Percentiles rank a stretch among this genome's conserved stretches.
Conservation (phyloP, 2,329 filamentous ascomycete species). For the Tolypocladium paradoxum region DNA sequence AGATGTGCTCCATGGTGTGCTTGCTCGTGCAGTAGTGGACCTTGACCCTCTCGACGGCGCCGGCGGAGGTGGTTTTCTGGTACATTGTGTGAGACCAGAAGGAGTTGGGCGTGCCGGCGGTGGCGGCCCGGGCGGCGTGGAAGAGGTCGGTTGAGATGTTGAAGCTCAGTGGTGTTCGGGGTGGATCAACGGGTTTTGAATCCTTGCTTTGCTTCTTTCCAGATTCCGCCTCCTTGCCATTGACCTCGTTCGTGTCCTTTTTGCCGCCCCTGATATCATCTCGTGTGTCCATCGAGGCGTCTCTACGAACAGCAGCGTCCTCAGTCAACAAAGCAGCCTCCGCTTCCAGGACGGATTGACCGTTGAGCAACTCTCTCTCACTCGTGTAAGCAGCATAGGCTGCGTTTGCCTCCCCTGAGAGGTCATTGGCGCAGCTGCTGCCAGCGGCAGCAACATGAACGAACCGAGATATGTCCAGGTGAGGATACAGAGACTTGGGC, state of each 20-base stretch:
- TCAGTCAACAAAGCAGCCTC: background rate
- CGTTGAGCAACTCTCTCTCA: background rate
- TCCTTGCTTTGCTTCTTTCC: background rate
- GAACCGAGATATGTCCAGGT: slow-evolving; percentile 14
- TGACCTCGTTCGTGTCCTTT: background rate
- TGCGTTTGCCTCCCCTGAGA: background rate
- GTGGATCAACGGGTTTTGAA: slow-evolving; percentile 8
- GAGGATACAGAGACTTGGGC: slow-evolving; percentile 11
- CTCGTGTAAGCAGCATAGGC: background rate
- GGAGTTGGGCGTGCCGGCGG: slow-evolving; percentile 32
- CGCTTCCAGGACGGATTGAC: background rate
- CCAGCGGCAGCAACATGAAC: slow-evolving; percentile 8
- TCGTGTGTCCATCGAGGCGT: no score
- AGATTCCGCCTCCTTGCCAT: background rate
- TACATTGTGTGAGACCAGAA: slow-evolving; percentile 65
- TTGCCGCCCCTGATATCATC: background rate
- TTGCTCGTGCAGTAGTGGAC: slow-evolving; percentile 70
- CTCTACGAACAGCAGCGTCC: background rate
- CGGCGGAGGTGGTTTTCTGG: slow-evolving; percentile 33
- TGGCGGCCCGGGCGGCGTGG: slow-evolving; percentile 34
- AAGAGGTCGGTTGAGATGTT: slow-evolving; percentile 19
- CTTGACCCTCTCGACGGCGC: slow-evolving; percentile 41
- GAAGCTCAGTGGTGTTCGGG: slow-evolving; percentile 16
- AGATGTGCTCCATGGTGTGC: slow-evolving; percentile 55
- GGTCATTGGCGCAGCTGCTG: background rate